These are phyloP conservation scores for Pontederia crassipes DNA, from an alignment of 176 grass and related monocot genomes.

Conservation along the genomic window DNA sequence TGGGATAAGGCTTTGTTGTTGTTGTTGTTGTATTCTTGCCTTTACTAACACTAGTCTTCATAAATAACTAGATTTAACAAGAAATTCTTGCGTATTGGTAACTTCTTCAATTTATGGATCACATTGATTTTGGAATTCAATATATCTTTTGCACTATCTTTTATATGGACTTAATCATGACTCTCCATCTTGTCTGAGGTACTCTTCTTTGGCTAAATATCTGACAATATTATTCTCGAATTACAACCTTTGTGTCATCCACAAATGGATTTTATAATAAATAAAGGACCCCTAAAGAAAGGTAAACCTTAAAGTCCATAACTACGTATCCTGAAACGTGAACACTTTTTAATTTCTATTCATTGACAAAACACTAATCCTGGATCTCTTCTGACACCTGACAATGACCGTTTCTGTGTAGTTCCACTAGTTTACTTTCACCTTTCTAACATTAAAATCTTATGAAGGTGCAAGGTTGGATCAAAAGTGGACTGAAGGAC, in stretches of 20 bases:
- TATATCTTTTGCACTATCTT: not conserved
- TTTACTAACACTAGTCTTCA: too few relatives aligned
- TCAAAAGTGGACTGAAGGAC: conserved; percentile 87
- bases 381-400: too few relatives aligned
- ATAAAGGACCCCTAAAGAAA: too few relatives aligned
- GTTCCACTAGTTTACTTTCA: not conserved
- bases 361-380: too few relatives aligned
- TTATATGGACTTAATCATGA: not conserved
- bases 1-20: too few relatives aligned
- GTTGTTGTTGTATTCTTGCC: too few relatives aligned
- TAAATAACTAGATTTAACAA: too few relatives aligned
- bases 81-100: too few relatives aligned
- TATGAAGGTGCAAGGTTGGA: conserved; percentile 97
- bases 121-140: not conserved
- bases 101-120: not conserved
- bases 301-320: too few relatives aligned
- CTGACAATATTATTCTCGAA: not conserved
- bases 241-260: not conserved
- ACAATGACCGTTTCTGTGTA: not conserved
- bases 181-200: not conserved
- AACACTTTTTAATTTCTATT: too few relatives aligned
- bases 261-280: not conserved
- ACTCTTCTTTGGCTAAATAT: not conserved
- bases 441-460: conserved; percentile 36
- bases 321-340: too few relatives aligned